Evolutionary conservation across 2,329 filamentous ascomycete species (phyloP), one percentile per base, ranked within the genome.

Genomic region (Pseudogymnoascus sp.): DNA sequence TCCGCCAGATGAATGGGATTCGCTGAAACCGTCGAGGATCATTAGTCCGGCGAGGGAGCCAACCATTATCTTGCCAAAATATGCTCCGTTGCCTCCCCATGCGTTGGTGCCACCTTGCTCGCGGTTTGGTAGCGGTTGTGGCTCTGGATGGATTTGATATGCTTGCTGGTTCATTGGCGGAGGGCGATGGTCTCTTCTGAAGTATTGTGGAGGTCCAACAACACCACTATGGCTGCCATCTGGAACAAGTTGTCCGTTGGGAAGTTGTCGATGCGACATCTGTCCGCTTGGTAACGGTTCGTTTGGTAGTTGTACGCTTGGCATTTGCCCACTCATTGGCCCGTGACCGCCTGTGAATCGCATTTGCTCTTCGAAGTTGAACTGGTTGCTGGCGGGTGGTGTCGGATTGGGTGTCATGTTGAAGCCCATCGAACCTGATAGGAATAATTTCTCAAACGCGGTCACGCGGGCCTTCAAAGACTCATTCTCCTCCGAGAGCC

Each of bases 1-100:
- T 72, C 85, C 76, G 75, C 91, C 84, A 68, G 61, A 35, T 37
- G 70, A 65, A 44, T 86, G 78, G 13, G 33, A 61, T 72, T 89
- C 83, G 37, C 82, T 81, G 63, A 93, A 80, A 1, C 91, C 91
- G 76, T 97, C 92, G 68, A 96, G 77, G 35, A 97, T 82, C 93
- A 97, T 96, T 16, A 97, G 80, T 13, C 91, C 92, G 24, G 93
- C 93, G 64, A 97, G 82, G 16, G 93, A 93, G 44, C 93, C 93
- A 4, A 97, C 86, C 90, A 97, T 95, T 68, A 97, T 81, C 76
- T 96, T 96, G 61, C 84, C 84, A 64, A 84, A 81, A 65, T 86
- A 87, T 1, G 82, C 82, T 11, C 75, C 78, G 5, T 78, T 75
- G 65, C 79, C 80, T 61, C 78, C 79, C 83, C 84, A 87, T 37